Evolutionary conservation across 805 yeast species (phyloP).

Genomic region (Priceomyces haplophilus): DNA sequence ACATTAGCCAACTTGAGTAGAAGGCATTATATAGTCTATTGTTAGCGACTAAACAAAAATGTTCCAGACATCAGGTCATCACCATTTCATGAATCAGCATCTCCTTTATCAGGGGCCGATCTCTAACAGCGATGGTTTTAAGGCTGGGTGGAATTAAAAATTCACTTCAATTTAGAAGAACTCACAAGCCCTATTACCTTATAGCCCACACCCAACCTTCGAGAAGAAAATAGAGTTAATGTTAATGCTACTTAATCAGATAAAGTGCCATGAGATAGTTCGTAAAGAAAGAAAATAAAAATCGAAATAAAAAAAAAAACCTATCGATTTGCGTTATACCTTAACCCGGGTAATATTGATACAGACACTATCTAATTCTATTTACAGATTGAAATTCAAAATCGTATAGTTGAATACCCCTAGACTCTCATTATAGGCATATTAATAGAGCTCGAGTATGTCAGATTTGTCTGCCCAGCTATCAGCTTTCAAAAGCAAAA

Average conservation of each 20-base stretch:
- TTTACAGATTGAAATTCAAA: background rate
- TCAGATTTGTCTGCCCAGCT: conserved; percentile 43
- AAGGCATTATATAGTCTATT: conserved; percentile 1
- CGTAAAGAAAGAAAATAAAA: conserved; percentile 5
- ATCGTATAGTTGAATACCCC: too few species aligned
- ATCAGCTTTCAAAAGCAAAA: conserved; percentile 44
- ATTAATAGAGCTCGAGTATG: conserved; percentile 11
- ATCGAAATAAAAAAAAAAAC: background rate
- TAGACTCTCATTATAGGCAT: too few species aligned
- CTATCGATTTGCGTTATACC: background rate
- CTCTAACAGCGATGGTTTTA: conserved; percentile 99
- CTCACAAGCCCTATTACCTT: conserved; percentile 14
- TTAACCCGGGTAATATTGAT: background rate
- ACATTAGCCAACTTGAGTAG: conserved; percentile 5
- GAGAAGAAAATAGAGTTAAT: conserved; percentile 1
- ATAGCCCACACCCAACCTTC: conserved; percentile 17
- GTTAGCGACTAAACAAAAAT: conserved; percentile 24
- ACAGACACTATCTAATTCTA: background rate
- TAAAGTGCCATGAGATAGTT: conserved; percentile 7
- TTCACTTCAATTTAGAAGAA: conserved; percentile 22
- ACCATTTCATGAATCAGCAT: conserved; percentile 89
- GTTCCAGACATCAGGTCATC: conserved; percentile 92
- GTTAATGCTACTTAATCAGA: conserved; percentile 10
- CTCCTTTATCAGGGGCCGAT: conserved; percentile 63
- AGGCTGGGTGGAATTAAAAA: conserved; percentile 49